These are phyloP conservation scores for Hemileia vastatrix DNA, from an alignment of 1,284 basidiomycete species.

Conservation along the genomic window DNA sequence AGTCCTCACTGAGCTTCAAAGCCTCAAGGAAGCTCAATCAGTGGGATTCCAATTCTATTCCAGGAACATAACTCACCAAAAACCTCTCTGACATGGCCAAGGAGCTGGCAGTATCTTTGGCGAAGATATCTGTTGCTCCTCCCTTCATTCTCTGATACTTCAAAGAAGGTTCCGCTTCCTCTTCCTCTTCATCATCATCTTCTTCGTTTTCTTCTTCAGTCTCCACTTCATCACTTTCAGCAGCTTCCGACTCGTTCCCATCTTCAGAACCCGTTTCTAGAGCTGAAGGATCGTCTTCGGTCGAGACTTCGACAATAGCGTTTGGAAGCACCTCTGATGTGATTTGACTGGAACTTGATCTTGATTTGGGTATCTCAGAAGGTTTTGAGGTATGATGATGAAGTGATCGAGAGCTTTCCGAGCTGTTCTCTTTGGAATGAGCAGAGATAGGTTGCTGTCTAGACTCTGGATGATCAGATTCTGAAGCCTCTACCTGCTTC, in stretches of 20 bases:
- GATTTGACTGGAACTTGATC: no score
- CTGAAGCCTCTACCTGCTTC: no score
- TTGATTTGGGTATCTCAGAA: not conserved
- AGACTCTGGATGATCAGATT: no score
- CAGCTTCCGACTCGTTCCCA: not conserved
- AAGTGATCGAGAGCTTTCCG: not conserved
- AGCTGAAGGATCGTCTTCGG: not conserved
- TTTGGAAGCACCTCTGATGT: not conserved
- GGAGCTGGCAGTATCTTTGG: slow-evolving; percentile 57
- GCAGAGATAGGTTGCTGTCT: no score
- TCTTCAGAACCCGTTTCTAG: not conserved
- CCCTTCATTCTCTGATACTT: slow-evolving; percentile 45
- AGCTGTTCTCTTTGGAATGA: not conserved
- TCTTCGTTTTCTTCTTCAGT: not conserved
- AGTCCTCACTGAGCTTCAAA: not conserved
- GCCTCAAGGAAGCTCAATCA: not conserved
- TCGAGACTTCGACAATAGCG: not conserved
- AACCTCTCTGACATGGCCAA: slow-evolving; percentile 61
- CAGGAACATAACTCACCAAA: slow-evolving; percentile 52
- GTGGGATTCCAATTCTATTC: not conserved
- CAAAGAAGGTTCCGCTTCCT: slow-evolving; percentile 21
- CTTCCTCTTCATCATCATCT: slow-evolving; percentile 25
- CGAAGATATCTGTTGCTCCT: slow-evolving; percentile 64
- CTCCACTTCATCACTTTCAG: not conserved
- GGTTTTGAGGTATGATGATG: not conserved